Evolutionary conservation across 1,284 basidiomycete genomes (phyloP), one percentile per base, ranked within the genome.

Genomic region (Rhodofomes roseus): DNA sequence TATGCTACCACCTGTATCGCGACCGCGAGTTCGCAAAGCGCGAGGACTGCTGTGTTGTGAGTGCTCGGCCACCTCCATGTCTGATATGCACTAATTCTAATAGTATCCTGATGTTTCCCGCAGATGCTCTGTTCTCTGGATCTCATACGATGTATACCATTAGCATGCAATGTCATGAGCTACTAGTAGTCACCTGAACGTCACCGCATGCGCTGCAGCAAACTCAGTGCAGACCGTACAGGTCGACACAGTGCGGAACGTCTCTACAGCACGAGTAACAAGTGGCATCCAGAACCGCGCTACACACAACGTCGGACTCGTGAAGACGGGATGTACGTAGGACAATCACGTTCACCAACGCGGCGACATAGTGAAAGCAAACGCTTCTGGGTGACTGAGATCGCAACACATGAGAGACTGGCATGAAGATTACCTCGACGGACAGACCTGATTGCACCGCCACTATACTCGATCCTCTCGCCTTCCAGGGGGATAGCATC

Each of bases 31-130:
- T 1, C 46, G 25, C 25, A 48, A 29, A 48, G 23, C 12, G 46
- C 46, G 25, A 48, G 25, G 53, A 55, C 53, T 29, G 20, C 46
- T 29, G 25, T 41, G 39, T 55, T 55, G 53, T 55, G 25, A 55
- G 39, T 41, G 18, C 4, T 6, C 2, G 6, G 27, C 37, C 16
- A 18, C 12, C 5, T 39, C 37, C 37, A 48, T 11, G 31, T 5
- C 11, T 11, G 5, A 11, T 4, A 11, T 11, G 4, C 31, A 34
- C 31, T 34, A 34, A 34, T 5, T 11, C 31, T 11, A 11, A 5
- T 34, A 34, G 31, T 34, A 34, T n/a, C 31, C 46, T 48, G 46
- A 48, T 48, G 14, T 18, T 48, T 27, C 16, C 22, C 16, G 23
- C 46, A 48, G 46, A 48, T 48, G 46, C 23, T 48, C 37, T 39